These are phyloP conservation scores for Nectriaceae sp. DNA, from an alignment of 2,329 filamentous ascomycete species.

Conservation along the genomic window DNA sequence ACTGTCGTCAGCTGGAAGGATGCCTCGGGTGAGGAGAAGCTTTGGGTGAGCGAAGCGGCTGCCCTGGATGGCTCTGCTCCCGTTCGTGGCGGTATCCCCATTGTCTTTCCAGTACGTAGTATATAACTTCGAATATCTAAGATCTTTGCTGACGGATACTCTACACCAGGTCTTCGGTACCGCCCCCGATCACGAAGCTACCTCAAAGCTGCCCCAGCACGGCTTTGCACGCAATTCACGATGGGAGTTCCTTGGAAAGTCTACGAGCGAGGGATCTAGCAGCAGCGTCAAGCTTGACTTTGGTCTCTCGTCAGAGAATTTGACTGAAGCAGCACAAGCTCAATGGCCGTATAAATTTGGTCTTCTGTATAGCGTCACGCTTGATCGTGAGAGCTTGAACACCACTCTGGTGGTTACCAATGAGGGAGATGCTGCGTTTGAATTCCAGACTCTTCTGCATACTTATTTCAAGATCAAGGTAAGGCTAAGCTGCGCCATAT, in stretches of 20 bases:
- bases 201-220: conserved; percentile 82
- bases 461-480: conserved; percentile 85
- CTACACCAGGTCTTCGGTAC: conserved; percentile 76
- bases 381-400: conserved; percentile 72
- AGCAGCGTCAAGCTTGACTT: conserved; percentile 91
- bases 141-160: conserved; percentile 4
- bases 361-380: conserved; percentile 88
- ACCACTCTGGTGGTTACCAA: conserved; percentile 89
- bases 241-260: conserved; percentile 95
- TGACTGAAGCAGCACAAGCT: conserved; percentile 67
- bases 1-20: conserved; percentile 95
- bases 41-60: conserved; percentile 82
- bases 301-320: conserved; percentile 74
- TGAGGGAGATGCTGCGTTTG: conserved; percentile 78
- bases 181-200: conserved; percentile 74
- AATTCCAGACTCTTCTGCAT: conserved; percentile 90
- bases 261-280: conserved; percentile 55
- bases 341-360: conserved; percentile 88
- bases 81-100: conserved; percentile 86
- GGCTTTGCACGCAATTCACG: conserved; percentile 87
- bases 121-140: conserved; percentile 36
- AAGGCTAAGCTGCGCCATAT: too few relatives aligned
- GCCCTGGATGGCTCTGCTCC: conserved; percentile 85
- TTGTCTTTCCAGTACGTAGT: conserved; percentile 90
- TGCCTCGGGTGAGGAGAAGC: conserved; percentile 73